Evolutionary conservation across 2,329 filamentous ascomycete species (phyloP).

Genomic region (Lecanoromycetidae sp.): DNA sequence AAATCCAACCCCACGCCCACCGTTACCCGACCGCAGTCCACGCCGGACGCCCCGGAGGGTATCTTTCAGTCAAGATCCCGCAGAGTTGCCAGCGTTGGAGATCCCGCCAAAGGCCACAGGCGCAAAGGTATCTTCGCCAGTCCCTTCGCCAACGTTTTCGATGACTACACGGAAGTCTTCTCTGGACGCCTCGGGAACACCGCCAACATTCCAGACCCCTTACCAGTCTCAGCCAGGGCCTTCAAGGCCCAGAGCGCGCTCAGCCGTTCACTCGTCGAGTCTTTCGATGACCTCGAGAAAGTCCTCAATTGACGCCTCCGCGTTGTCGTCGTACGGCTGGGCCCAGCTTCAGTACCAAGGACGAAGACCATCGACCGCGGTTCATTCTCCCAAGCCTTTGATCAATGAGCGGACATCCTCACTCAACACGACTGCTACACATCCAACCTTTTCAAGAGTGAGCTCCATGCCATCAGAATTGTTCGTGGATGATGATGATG

Average conservation of each 20-base stretch:
- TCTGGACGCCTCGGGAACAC: background rate
- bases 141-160: background rate
- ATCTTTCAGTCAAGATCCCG: background rate
- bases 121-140: background rate
- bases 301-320: too few relatives aligned
- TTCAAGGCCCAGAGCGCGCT: background rate
- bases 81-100: background rate
- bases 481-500: constrained; percentile 3
- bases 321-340: too few relatives aligned
- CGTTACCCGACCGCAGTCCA: background rate
- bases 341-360: too few relatives aligned
- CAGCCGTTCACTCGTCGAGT: too few relatives aligned
- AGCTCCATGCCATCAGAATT: background rate
- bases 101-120: background rate
- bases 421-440: background rate
- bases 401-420: background rate
- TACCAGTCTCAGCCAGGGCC: too few relatives aligned
- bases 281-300: too few relatives aligned
- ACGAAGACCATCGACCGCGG: too few relatives aligned
- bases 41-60: background rate
- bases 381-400: background rate
- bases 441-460: background rate
- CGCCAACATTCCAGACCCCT: background rate
- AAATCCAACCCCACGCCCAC: background rate
- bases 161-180: background rate